Base-by-base conservation (phyloP, 2,329 filamentous ascomycete genomes). In the Hirsutella minnesotensis region DNA sequence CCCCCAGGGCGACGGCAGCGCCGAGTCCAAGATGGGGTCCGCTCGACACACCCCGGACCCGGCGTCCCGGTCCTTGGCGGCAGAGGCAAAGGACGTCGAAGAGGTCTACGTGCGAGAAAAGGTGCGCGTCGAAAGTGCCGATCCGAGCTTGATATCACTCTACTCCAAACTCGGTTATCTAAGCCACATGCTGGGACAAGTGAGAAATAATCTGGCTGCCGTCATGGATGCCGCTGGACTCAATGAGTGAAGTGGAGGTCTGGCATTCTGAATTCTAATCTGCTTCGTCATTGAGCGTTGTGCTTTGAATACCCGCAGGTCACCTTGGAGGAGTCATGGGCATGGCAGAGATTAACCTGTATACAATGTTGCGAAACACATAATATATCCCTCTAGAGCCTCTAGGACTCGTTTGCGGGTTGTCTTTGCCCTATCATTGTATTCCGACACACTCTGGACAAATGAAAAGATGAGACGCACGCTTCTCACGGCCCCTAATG, bases 51-150 rank as follows among this genome's bases (percentile, higher is more conserved):
- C 49, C 29, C 49, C 51, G 21, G 53, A 55, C 27, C 49, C 51
- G n/a, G 41, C 46, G 29, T 46, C 54, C 12, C 39, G 47, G 10
- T 44, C 48, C 3, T 44, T 51, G 8, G 46, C 47, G 18, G 49
- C 49, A 27, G 50, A 51, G 15, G 45, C 35, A 22, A 47, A 42
- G 35, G 53, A 56, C 30, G 47, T 60, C 27, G 59, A 63, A 3
- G 79, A 92, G 47, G 88, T 95, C 3, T 82, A 79, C 49, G 90
- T 96, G 38, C 79, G 82, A 51, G 90, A 95, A 60, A 95, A 95
- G 66, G 77, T 95, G 4, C 74, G 84, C 34, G 82, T 95, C 2
- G 89, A 95, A 61, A 90, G 79, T 54, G 86, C 88, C 43, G 89
- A 96, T 60, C 90, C 90, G 1, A 89, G 80, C 52, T 59, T 95